These are phyloP conservation scores for Kodamaea laetipori DNA, from an alignment of 805 yeast genomes.

Conservation along the genomic window DNA sequence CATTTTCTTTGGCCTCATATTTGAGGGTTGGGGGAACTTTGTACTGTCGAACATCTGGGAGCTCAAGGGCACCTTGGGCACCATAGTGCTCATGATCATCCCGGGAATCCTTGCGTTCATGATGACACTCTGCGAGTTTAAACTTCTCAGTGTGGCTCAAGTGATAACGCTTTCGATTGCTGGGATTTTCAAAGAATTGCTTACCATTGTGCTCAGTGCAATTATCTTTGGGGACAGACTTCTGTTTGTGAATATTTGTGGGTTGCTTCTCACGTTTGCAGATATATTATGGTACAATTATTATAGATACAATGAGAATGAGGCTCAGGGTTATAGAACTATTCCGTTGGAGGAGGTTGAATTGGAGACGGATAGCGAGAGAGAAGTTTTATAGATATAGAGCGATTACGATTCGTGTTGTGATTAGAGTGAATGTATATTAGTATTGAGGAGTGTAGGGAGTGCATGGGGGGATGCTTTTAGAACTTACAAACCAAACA, in stretches of 20 bases:
- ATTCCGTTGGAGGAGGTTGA: constrained; percentile 8
- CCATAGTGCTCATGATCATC: constrained; percentile 60
- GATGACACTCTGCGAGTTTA: constrained; percentile 88
- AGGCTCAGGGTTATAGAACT: constrained; percentile 9
- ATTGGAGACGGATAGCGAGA: constrained; percentile 9
- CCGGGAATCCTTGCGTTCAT: constrained; percentile 89
- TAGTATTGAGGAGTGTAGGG: not conserved
- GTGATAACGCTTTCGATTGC: constrained; percentile 86
- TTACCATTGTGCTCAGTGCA: constrained; percentile 73
- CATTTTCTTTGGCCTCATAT: constrained; percentile 57
- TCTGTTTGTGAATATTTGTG: constrained; percentile 66
- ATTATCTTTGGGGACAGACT: constrained; percentile 75
- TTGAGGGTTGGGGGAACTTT: constrained; percentile 70
- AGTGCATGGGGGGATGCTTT: too few relatives aligned
- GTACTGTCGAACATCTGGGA: constrained; percentile 61
- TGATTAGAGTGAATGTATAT: constrained; percentile 1
- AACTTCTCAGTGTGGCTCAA: constrained; percentile 76
- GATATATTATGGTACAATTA: constrained; percentile 86
- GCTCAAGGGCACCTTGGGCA: constrained; percentile 54
- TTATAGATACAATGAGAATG: constrained; percentile 46
- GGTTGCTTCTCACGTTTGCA: constrained; percentile 69
- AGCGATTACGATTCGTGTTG: too few relatives aligned
- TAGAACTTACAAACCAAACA: too few relatives aligned
- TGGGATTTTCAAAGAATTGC: constrained; percentile 88
- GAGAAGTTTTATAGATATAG: constrained; percentile 3